Percentiles rank a stretch among this genome's conserved stretches.
Conservation (phyloP, 2,329 filamentous ascomycete species). For the Biscogniauxia mediterranea region DNA sequence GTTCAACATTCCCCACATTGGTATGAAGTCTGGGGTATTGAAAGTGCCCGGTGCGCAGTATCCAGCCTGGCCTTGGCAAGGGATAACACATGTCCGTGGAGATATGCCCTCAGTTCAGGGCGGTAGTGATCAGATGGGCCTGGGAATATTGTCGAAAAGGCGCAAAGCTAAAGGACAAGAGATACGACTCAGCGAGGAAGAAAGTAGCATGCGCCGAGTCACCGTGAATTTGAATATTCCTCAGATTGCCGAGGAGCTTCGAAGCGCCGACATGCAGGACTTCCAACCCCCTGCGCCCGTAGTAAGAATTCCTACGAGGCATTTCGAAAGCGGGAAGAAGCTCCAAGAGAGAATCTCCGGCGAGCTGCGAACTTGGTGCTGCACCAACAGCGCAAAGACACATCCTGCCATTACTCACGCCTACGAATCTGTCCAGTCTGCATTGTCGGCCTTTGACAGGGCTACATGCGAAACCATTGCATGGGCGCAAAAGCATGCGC, state of each 20-base stretch:
- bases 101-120: constrained; percentile 6
- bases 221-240: constrained; percentile 40
- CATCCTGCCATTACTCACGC: constrained; percentile 62
- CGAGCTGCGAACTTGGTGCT: constrained; percentile 41
- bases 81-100: constrained; percentile 62
- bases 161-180: constrained; percentile 52
- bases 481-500: constrained; percentile 87
- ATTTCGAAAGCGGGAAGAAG: constrained; percentile 57
- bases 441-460: constrained; percentile 76
- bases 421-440: constrained; percentile 57
- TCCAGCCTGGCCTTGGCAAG: constrained; percentile 70
- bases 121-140: not conserved
- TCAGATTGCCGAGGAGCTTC: constrained; percentile 32
- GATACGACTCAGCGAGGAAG: constrained; percentile 38
- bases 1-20: constrained; percentile 41
- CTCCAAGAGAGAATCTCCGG: constrained; percentile 49
- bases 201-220: constrained; percentile 42
- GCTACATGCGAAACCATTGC: constrained; percentile 68
- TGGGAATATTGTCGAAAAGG: constrained; percentile 8
- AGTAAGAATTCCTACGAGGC: constrained; percentile 53
- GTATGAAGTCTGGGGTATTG: constrained; percentile 42
- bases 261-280: constrained; percentile 37
- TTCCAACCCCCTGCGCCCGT: constrained; percentile 46
- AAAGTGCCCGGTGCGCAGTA: constrained; percentile 66
- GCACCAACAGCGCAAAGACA: constrained; percentile 15